A percentile compares a stretch with the other conserved stretches of the same genome.
phyloP scores from a whole-genome alignment of 306 rosid species.

The Ammopiptanthus mongolicus region DNA sequence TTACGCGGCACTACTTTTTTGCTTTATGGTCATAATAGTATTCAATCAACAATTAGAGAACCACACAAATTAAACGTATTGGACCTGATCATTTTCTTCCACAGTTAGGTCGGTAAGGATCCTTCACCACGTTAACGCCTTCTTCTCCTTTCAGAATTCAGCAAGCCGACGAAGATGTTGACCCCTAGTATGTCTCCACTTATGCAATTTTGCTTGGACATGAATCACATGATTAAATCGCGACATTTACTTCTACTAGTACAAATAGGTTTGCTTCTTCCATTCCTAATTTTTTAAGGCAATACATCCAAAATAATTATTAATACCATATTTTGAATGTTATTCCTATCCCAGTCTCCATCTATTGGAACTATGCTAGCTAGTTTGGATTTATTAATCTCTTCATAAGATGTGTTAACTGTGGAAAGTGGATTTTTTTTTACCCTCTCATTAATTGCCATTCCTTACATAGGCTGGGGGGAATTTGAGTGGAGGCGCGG shows the following conservation, averaged over 20 bases:
- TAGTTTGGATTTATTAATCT: too few relatives aligned
- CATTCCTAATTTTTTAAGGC: too few relatives aligned
- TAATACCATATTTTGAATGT: too few relatives aligned
- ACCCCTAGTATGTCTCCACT: not conserved
- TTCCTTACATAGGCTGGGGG: too few relatives aligned
- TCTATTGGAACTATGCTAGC: too few relatives aligned
- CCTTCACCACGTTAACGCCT: not conserved
- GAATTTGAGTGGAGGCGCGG: too few relatives aligned
- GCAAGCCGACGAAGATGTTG: not conserved
- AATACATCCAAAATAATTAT: too few relatives aligned
- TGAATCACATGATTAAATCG: not conserved
- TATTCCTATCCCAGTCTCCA: too few relatives aligned
- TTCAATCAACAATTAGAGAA: not conserved
- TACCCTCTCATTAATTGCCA: too few relatives aligned
- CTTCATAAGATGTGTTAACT: too few relatives aligned
- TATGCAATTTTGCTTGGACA: not conserved
- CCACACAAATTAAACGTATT: not conserved
- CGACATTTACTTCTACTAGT: not conserved
- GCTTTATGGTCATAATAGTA: not conserved
- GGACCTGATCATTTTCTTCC: not conserved
- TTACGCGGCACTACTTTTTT: slow-evolving; percentile 1
- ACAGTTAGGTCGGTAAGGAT: not conserved
- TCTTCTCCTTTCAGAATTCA: not conserved
- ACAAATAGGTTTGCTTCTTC: not conserved
- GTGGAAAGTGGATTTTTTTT: too few relatives aligned